Evolutionary conservation across 2,329 filamentous ascomycete species (phyloP).

Genomic region (Bretziella fagacearum): DNA sequence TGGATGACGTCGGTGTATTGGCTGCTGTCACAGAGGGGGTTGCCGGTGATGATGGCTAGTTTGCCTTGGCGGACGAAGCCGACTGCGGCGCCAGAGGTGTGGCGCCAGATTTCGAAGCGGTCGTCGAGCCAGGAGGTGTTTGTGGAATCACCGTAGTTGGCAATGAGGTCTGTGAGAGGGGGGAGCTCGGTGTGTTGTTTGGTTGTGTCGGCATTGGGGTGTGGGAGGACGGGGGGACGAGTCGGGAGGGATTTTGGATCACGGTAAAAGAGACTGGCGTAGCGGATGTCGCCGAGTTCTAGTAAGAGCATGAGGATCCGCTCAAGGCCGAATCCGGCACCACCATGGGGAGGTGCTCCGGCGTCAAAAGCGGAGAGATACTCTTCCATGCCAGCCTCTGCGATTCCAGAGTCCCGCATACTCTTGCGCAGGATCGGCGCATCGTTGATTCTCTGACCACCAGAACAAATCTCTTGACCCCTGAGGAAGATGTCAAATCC

Average conservation of each 20-base stretch:
- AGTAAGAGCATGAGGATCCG: slow-evolving; percentile 75
- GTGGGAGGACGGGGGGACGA: slow-evolving; percentile 49
- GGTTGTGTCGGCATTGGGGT: slow-evolving; percentile 70
- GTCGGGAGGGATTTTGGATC: slow-evolving; percentile 76
- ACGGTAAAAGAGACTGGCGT: slow-evolving; percentile 72
- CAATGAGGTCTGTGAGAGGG: slow-evolving; percentile 70
- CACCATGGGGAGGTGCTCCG: slow-evolving; percentile 76
- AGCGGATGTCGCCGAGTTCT: slow-evolving; percentile 73
- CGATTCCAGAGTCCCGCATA: slow-evolving; percentile 58
- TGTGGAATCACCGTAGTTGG: slow-evolving; percentile 87
- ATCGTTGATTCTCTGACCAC: slow-evolving; percentile 85
- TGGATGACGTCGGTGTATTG: slow-evolving; percentile 61
- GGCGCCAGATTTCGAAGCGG: slow-evolving; percentile 75
- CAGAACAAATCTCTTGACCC: slow-evolving; percentile 82
- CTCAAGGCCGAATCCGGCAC: slow-evolving; percentile 79
- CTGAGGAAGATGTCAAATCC: slow-evolving; percentile 92
- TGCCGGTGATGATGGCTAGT: slow-evolving; percentile 70
- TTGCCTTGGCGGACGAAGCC: slow-evolving; percentile 63
- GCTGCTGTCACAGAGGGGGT: slow-evolving; percentile 65
- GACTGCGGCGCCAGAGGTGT: slow-evolving; percentile 67
- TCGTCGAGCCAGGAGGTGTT: slow-evolving; percentile 91
- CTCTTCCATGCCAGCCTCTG: slow-evolving; percentile 71
- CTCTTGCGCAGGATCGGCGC: slow-evolving; percentile 55
- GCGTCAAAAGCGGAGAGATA: slow-evolving; percentile 80
- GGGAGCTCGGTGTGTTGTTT: slow-evolving; percentile 38